Evolutionary conservation across 169 alveolate genomes (phyloP).

Genomic region (Cryptosporidium sp.): DNA sequence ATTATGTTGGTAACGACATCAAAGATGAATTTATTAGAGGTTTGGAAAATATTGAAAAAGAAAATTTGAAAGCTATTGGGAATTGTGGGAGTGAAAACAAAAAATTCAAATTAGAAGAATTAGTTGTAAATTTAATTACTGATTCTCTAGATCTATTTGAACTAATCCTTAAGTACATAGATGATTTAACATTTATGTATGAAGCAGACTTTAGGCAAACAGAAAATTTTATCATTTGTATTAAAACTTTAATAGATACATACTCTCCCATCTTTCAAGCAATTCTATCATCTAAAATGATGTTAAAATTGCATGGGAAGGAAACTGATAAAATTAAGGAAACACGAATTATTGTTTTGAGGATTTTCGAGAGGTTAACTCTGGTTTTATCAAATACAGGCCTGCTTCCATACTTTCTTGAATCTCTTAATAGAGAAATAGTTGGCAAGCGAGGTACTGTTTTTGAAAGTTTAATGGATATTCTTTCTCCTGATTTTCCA

Average conservation of each 20-base stretch:
- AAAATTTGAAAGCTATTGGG: not conserved
- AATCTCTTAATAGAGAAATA: not conserved
- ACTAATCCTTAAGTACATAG: conserved; percentile 1
- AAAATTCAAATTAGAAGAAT: not conserved
- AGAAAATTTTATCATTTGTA: not conserved
- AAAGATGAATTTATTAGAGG: not conserved
- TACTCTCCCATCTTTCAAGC: conserved; percentile 18
- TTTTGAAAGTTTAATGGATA: conserved; percentile 68
- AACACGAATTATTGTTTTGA: conserved; percentile 14
- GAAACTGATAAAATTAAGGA: conserved; percentile 7
- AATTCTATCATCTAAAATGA: conserved; percentile 15
- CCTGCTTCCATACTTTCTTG: not conserved
- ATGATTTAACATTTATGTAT: conserved; percentile 22
- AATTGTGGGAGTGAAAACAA: not conserved
- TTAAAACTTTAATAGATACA: not conserved
- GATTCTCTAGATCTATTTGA: not conserved
- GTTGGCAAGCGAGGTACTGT: conserved; percentile 2
- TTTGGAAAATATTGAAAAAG: not conserved
- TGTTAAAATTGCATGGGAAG: not conserved
- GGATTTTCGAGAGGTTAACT: conserved; percentile 38
- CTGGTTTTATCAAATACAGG: conserved; percentile 2
- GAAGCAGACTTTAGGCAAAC: conserved; percentile 27
- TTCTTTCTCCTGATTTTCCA: conserved; percentile 71
- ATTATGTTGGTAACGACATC: not conserved
- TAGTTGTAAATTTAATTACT: not conserved